Conservation (phyloP, 2,329 filamentous ascomycete species). For the Mycogone perniciosa region DNA sequence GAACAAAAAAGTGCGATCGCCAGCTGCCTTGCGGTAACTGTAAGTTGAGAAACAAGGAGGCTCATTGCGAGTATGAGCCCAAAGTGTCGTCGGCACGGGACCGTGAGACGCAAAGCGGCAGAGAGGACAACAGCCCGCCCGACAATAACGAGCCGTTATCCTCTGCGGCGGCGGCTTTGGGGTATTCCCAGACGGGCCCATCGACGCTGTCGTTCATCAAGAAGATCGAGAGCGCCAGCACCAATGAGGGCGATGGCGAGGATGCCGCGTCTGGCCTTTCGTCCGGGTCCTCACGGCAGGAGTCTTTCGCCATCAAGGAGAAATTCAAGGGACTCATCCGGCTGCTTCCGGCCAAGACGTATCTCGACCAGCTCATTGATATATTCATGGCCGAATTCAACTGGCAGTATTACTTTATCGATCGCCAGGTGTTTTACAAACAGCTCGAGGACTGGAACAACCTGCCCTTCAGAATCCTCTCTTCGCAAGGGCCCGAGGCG, state of each 20-base stretch:
- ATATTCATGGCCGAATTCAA: constrained; percentile 54
- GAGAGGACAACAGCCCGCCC: background rate
- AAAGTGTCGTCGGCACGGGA: constrained; percentile 38
- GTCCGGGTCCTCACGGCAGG: constrained; percentile 18
- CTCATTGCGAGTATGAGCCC: constrained; percentile 52
- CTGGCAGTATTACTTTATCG: constrained; percentile 51
- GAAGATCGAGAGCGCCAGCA: constrained; percentile 41
- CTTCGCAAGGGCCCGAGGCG: constrained; percentile 43
- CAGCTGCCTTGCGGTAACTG: constrained; percentile 55
- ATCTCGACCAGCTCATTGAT: constrained; percentile 48
- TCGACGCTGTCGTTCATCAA: constrained; percentile 50
- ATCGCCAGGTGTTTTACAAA: constrained; percentile 44
- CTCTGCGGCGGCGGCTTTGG: constrained; percentile 43
- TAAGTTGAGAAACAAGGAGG: constrained; percentile 48
- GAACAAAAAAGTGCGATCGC: constrained; percentile 46
- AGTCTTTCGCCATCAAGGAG: constrained; percentile 39
- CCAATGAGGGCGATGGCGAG: constrained; percentile 26
- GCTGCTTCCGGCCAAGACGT: constrained; percentile 48
- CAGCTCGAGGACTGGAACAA: constrained; percentile 50
- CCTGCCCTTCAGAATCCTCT: constrained; percentile 45
- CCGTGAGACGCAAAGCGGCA: constrained; percentile 14
- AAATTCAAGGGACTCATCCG: constrained; percentile 54
- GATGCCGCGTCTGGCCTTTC: constrained; percentile 10
- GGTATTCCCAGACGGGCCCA: constrained; percentile 45
- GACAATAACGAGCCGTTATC: constrained; percentile 28